Percentiles rank a stretch among this genome's conserved stretches.
Conservation (phyloP, 2,329 filamentous ascomycete genomes). For the Cladorrhinum sp. region DNA sequence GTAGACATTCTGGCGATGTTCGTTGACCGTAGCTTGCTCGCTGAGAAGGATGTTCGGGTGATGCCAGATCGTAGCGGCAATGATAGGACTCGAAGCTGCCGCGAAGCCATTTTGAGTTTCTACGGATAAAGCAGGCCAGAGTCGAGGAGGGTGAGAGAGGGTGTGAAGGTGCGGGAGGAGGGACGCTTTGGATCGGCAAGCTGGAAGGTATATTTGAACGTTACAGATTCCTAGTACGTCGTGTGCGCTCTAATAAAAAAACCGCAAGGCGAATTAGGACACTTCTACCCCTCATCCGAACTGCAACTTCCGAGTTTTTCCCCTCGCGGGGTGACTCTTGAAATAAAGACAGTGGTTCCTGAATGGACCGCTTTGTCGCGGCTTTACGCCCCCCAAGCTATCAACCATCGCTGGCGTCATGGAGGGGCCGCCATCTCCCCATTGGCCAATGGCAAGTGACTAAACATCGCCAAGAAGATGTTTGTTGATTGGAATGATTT, state of each 20-base stretch:
- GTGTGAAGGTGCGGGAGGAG: neutral
- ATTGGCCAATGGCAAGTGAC: constrained; percentile 20
- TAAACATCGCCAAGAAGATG: neutral
- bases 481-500: neutral
- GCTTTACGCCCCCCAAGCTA: constrained; percentile 24
- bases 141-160: neutral
- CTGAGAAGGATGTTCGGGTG: constrained; percentile 18
- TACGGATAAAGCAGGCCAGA: neutral
- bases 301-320: neutral
- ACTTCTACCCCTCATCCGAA: constrained; percentile 17
- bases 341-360: neutral
- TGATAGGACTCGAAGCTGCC: constrained; percentile 22
- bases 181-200: constrained; percentile 21
- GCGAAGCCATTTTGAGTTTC: constrained; percentile 21
- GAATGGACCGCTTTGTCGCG: constrained; percentile 31
- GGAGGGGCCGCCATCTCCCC: constrained; percentile 14
- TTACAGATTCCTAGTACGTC: neutral
- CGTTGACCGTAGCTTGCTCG: constrained; percentile 19
- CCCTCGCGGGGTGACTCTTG: constrained; percentile 3
- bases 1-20: constrained; percentile 44
- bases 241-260: neutral
- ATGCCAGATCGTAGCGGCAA: constrained; percentile 19
- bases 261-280: constrained; percentile 10
- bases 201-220: neutral
- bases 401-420: constrained; percentile 15